These are phyloP conservation scores for Capsicum baccatum DNA, from an alignment of 257 asterid species.

Conservation along the genomic window DNA sequence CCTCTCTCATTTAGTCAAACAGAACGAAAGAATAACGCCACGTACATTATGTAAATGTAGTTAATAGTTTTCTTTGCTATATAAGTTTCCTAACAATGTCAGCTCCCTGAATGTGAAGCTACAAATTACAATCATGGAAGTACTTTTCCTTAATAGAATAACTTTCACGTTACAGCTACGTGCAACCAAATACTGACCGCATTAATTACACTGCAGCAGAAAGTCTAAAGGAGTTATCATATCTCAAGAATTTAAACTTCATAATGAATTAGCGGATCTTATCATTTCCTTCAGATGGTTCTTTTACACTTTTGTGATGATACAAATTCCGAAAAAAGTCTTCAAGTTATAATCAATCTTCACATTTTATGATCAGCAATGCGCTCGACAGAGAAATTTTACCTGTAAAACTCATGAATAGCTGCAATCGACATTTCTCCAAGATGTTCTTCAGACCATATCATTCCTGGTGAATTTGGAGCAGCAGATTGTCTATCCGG, in stretches of 20 bases:
- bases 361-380: constrained; percentile 2
- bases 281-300: constrained; percentile 22
- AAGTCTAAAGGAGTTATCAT: background rate
- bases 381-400: background rate
- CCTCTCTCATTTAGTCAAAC: background rate
- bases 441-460: constrained; percentile 30
- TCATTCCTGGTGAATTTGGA: constrained; percentile 26
- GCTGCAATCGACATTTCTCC: constrained; percentile 32
- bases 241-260: background rate
- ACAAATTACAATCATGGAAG: background rate
- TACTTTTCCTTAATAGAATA: constrained; percentile 3
- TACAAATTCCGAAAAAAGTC: background rate
- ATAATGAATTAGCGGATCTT: background rate
- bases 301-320: background rate
- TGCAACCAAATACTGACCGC: background rate
- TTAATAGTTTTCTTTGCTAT: background rate
- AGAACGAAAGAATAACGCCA: background rate
- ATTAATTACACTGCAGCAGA: background rate
- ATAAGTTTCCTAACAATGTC: background rate
- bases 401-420: constrained; percentile 37
- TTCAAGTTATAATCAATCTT: background rate
- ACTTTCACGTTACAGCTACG: background rate
- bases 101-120: background rate
- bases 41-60: background rate
- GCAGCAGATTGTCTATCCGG: background rate